Percentiles rank a stretch among this genome's conserved stretches.
Conservation (phyloP, 2,329 filamentous ascomycete species). For the Cadophora gregata region DNA sequence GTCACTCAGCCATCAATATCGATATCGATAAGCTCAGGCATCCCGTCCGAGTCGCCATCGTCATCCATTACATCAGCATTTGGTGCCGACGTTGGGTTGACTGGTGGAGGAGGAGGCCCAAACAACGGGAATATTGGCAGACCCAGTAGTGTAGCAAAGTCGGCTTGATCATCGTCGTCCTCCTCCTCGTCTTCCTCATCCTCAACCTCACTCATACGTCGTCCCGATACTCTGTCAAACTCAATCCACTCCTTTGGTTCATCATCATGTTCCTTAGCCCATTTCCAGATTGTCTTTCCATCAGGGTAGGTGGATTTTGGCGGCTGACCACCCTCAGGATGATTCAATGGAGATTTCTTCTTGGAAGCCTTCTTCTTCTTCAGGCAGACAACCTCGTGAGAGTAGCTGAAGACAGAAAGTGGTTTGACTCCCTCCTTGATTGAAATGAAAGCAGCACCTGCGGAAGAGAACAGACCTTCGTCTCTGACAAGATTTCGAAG, state of each 20-base stretch:
- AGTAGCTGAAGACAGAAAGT: conserved; percentile 19
- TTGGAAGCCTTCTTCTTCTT: conserved; percentile 19
- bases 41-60: not conserved
- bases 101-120: not conserved
- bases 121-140: not conserved
- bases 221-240: conserved; percentile 26
- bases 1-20: not conserved
- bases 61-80: not conserved
- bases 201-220: conserved; percentile 15
- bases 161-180: not conserved
- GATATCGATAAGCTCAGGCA: conserved; percentile 6
- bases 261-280: conserved; percentile 20
- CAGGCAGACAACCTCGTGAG: conserved; percentile 23
- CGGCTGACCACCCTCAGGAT: conserved; percentile 31
- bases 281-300: conserved; percentile 35
- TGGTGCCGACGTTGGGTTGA: not conserved
- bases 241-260: conserved; percentile 33
- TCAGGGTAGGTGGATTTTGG: conserved; percentile 26
- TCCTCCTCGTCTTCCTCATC: conserved; percentile 11
- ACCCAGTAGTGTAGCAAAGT: not conserved
- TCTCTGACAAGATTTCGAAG: conserved; percentile 30
- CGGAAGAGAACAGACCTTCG: conserved; percentile 30
- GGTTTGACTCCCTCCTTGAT: conserved; percentile 20
- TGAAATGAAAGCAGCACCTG: conserved; percentile 29
- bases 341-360: conserved; percentile 6